These are phyloP conservation scores for Diplodia mutila DNA, from an alignment of 2,329 filamentous ascomycete species.

Conservation along the genomic window DNA sequence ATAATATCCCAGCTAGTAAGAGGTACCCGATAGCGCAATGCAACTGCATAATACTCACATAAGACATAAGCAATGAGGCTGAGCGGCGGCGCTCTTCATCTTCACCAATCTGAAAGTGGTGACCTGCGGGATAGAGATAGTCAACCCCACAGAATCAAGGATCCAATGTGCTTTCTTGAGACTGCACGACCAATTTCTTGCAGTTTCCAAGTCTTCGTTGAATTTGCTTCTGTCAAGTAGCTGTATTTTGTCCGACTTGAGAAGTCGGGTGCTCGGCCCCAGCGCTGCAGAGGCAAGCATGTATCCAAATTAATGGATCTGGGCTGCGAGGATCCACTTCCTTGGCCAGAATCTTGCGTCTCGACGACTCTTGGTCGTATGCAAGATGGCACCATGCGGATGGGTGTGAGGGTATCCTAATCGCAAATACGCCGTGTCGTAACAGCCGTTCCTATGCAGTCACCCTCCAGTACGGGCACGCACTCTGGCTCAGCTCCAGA, in stretches of 20 bases:
- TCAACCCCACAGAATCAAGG: background rate
- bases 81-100: background rate
- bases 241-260: background rate
- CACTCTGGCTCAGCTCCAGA: background rate
- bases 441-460: background rate
- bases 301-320: background rate
- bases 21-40: background rate
- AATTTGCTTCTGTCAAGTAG: background rate
- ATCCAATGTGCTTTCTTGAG: background rate
- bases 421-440: background rate
- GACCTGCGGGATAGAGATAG: background rate
- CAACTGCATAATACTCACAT: conserved; percentile 7
- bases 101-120: background rate
- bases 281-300: background rate
- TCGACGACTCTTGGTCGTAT: background rate
- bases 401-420: background rate
- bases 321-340: background rate
- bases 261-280: background rate
- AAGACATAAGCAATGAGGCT: conserved; percentile 1
- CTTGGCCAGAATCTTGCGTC: background rate
- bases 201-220: background rate
- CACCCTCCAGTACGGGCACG: background rate
- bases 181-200: background rate
- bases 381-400: background rate
- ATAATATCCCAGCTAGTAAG: background rate